phyloP scores from a whole-genome alignment of 805 yeast species.

The Pichia ethanolica region DNA sequence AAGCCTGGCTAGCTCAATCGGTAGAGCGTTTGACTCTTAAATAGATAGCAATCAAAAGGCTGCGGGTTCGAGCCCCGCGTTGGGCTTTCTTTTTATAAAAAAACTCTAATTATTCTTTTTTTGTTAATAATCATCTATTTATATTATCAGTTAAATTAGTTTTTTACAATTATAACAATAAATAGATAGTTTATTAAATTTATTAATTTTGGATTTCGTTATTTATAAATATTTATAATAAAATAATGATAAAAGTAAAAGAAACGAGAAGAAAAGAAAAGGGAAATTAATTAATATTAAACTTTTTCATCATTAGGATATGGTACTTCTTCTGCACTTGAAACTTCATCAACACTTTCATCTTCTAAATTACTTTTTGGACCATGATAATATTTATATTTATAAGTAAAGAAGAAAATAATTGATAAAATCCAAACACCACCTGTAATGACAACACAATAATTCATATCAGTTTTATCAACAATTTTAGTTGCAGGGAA shows the following conservation, averaged over 20 bases:
- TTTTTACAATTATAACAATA: too few relatives aligned
- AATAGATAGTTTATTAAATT: too few relatives aligned
- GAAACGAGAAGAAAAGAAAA: too few relatives aligned
- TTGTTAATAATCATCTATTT: too few relatives aligned
- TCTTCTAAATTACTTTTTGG: slow-evolving; percentile 20
- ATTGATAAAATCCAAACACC: slow-evolving; percentile 24
- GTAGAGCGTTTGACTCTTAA: slow-evolving; percentile 16
- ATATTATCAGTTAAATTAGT: too few relatives aligned
- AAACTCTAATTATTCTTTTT: too few relatives aligned
- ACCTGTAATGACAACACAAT: slow-evolving; percentile 28
- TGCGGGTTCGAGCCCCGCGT: slow-evolving; percentile 15
- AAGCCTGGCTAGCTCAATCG: slow-evolving; percentile 16
- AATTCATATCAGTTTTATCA: slow-evolving; percentile 31
- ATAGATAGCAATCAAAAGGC: slow-evolving; percentile 8
- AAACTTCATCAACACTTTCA: slow-evolving; percentile 7
- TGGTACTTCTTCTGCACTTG: too few relatives aligned
- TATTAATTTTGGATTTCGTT: too few relatives aligned
- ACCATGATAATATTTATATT: slow-evolving; percentile 21
- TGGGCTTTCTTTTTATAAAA: slow-evolving; percentile 8
- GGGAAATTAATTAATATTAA: too few relatives aligned
- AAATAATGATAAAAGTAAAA: too few relatives aligned
- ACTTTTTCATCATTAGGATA: too few relatives aligned
- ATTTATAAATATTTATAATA: too few relatives aligned
- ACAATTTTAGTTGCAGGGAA: slow-evolving; percentile 43
- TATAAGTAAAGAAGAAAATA: slow-evolving; percentile 18